Conservation (phyloP, 257 asterid species). For the Phtheirospermum japonicum region DNA sequence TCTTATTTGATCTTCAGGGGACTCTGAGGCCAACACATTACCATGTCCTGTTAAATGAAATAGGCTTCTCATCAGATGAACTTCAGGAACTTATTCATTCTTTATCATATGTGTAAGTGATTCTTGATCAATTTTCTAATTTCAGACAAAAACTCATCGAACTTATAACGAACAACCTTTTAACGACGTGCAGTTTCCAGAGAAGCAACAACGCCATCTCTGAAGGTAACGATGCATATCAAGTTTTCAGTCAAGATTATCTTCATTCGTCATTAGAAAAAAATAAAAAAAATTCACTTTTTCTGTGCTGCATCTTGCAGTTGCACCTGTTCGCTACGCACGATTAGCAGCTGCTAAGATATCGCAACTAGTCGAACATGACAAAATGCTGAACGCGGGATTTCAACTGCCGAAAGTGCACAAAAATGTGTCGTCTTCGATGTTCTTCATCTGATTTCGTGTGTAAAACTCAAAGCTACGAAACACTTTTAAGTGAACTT, state of each 20-base stretch:
- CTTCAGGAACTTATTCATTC: conserved; percentile 46
- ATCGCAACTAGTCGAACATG: conserved; percentile 28
- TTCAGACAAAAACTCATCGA: neutral
- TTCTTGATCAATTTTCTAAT: neutral
- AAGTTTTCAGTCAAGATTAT: neutral
- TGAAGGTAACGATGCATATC: conserved; percentile 40
- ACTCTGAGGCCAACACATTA: conserved; percentile 49
- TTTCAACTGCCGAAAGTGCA: conserved; percentile 43
- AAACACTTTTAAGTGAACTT: neutral
- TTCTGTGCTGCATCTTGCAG: too few species aligned
- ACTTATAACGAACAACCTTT: neutral
- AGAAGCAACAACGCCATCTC: conserved; percentile 46
- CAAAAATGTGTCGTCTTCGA: conserved; percentile 36
- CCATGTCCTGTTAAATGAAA: conserved; percentile 47
- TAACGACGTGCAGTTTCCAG: conserved; percentile 38
- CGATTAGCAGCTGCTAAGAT: conserved; percentile 44
- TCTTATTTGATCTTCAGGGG: conserved; percentile 33
- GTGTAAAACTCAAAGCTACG: neutral
- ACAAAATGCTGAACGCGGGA: conserved; percentile 24
- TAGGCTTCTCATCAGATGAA: conserved; percentile 46
- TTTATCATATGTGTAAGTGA: conserved; percentile 40
- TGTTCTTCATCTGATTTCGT: conserved; percentile 42
- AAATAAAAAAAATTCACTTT: too few species aligned
- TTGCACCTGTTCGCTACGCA: conserved; percentile 51
- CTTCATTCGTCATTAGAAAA: too few species aligned